Base-by-base conservation (phyloP, 2,329 filamentous ascomycete species). In the Neonectria neomacrospora region DNA sequence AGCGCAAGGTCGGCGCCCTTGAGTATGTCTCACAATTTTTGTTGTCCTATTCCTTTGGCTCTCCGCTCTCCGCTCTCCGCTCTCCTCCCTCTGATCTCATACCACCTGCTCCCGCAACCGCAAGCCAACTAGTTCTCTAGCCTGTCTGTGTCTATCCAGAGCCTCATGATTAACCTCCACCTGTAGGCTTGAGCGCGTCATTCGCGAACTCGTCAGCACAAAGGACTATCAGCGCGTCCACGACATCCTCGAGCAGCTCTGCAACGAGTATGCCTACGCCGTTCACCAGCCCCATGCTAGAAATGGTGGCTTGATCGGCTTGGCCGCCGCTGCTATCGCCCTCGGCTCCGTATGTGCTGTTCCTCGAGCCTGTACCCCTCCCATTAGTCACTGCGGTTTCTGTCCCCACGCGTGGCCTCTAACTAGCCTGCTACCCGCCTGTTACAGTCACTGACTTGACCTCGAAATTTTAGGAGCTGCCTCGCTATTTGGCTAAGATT, bases 251-350 rank as follows among this genome's bases (percentile, higher is more conserved):
- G 92, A 97, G 74, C 95, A 99, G 83, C 89, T 99, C 65, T 97
- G 94, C 79, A 94, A 97, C 77, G 96, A 99, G 72, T 99, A 95
- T 82, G 96, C 96, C 54, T 99, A 98, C 78, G 94, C 95, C 47
- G 94, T 97, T 44, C 94, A 99, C 78, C 94, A 97, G 75, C 94
- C 96, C 57, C 94, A 99, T 82, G 95, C 96, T 55, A 87, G 96
- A 63, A 99, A 99, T 82, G 96, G 96, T 67, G 96, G 96, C 48
- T 86, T 99, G 71, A 99, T 99, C 72, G 96, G 96, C 14, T 83
- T 99, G 72, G 96, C 96, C 55, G 96, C 96, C 6, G 96, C 96
- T 52, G 96, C 95, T 58, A 99, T 99, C 78, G 96, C 96, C 57
- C 85, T 99, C 61, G 96, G 96, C 71, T 86, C 92, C 53, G 95